Evolutionary conservation across 169 alveolate genomes (phyloP).

Genomic region (Plasmodium knowlesi): DNA sequence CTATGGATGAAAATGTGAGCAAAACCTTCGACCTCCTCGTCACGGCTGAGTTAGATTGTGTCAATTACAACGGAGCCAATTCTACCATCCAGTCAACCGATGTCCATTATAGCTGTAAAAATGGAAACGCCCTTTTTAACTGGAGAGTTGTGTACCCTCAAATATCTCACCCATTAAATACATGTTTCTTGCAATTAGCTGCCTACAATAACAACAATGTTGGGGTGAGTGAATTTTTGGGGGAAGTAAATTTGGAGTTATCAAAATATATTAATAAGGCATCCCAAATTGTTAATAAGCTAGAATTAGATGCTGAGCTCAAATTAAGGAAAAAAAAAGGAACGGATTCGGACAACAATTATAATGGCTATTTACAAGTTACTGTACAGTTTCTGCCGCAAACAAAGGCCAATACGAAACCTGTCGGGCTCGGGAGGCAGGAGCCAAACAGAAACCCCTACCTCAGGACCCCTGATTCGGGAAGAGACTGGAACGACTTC

Average conservation of each 20-base stretch:
- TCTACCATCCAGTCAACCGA: conserved; percentile 90
- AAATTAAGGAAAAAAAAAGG: conserved; percentile 84
- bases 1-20: conserved; percentile 66
- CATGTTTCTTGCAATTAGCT: conserved; percentile 91
- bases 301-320: conserved; percentile 89
- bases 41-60: conserved; percentile 89
- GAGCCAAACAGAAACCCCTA: conserved; percentile 93
- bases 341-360: conserved; percentile 48
- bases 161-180: conserved; percentile 88
- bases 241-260: conserved; percentile 89
- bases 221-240: conserved; percentile 89
- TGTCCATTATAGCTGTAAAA: conserved; percentile 91
- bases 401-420: conserved; percentile 90
- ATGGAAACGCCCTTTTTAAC: conserved; percentile 90
- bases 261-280: conserved; percentile 88
- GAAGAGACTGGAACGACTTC: conserved; percentile 94
- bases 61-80: conserved; percentile 84
- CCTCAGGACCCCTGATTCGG: conserved; percentile 89
- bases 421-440: conserved; percentile 92
- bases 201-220: conserved; percentile 89
- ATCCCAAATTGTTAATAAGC: conserved; percentile 83
- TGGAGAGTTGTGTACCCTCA: conserved; percentile 93
- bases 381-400: conserved; percentile 93
- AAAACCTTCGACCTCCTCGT: conserved; percentile 84
- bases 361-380: conserved; percentile 89